Conservation (phyloP, 2,329 filamentous ascomycete species). For the Ascocoryne sarcoides region DNA sequence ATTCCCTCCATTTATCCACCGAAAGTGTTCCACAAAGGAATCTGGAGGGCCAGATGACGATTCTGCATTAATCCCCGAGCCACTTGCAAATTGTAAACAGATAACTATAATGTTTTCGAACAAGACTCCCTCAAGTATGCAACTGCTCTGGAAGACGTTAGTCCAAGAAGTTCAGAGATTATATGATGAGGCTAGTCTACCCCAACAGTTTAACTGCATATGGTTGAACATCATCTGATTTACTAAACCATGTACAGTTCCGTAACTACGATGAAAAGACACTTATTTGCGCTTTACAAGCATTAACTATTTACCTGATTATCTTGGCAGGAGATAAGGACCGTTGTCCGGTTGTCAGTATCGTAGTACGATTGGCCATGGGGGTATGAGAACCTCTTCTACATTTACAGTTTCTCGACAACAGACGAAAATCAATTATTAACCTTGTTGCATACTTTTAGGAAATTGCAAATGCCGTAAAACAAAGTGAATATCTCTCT, state of each 20-base stretch:
- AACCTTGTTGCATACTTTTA: background rate
- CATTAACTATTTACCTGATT: conserved; percentile 12
- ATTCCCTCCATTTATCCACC: conserved; percentile 11
- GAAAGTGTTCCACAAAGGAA: no score
- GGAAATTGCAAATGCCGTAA: conserved; percentile 7
- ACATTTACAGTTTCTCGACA: no score
- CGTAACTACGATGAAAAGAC: conserved; percentile 6
- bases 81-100: conserved; percentile 11
- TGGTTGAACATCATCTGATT: no score
- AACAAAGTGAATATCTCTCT: background rate
- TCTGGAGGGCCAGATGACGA: no score
- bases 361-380: conserved; percentile 6
- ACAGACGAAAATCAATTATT: no score
- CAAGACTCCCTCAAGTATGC: conserved; percentile 3
- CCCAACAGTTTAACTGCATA: background rate
- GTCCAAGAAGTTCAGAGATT: conserved; percentile 12
- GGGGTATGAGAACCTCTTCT: conserved; percentile 3
- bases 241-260: conserved; percentile 4
- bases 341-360: conserved; percentile 3
- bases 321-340: conserved; percentile 8
- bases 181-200: conserved; percentile 9
- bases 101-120: conserved; percentile 9
- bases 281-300: conserved; percentile 9
- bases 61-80: no score
- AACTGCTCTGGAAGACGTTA: conserved; percentile 10